These are phyloP conservation scores for Termitomyces sp. DNA, from an alignment of 768 basidiomycete genomes.

Conservation along the genomic window DNA sequence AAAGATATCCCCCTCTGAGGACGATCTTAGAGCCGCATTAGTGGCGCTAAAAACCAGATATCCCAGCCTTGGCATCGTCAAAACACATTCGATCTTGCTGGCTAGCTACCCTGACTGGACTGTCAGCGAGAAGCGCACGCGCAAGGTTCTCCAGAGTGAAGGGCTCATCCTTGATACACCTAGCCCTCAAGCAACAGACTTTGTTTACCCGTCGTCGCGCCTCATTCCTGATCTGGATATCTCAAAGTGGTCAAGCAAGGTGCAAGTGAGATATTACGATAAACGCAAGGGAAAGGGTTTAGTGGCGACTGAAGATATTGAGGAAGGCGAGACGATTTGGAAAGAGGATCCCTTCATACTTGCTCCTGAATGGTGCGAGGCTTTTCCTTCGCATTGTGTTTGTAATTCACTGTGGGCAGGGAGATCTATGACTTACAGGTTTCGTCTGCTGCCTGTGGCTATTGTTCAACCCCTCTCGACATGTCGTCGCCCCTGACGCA, in stretches of 20 bases:
- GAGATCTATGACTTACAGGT: slow-evolving; percentile 70
- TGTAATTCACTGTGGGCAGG: slow-evolving; percentile 33
- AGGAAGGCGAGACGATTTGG: slow-evolving; percentile 75
- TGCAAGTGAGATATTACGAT: slow-evolving; percentile 64
- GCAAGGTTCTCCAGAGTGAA: slow-evolving; percentile 62
- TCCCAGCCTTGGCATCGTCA: slow-evolving; percentile 64
- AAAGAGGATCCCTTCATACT: slow-evolving; percentile 79
- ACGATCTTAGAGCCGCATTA: slow-evolving; percentile 53
- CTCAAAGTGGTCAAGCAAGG: slow-evolving; percentile 54
- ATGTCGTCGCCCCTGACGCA: slow-evolving; percentile 41
- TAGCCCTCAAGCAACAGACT: slow-evolving; percentile 11
- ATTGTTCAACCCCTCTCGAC: slow-evolving; percentile 66
- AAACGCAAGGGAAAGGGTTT: slow-evolving; percentile 79
- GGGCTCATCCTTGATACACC: slow-evolving; percentile 36
- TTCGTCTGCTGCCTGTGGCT: slow-evolving; percentile 56
- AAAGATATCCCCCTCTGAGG: slow-evolving; percentile 49
- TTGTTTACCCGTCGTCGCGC: slow-evolving; percentile 54
- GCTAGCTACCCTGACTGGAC: slow-evolving; percentile 60
- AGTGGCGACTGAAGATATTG: slow-evolving; percentile 62
- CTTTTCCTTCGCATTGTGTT: neutral
- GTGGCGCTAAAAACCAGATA: slow-evolving; percentile 49
- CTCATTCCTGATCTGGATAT: slow-evolving; percentile 63
- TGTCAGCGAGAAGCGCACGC: slow-evolving; percentile 79
- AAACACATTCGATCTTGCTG: slow-evolving; percentile 63
- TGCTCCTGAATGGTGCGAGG: slow-evolving; percentile 70